Conservation (phyloP, 2,329 filamentous ascomycete genomes). For the Neofusicoccum umdonicola region DNA sequence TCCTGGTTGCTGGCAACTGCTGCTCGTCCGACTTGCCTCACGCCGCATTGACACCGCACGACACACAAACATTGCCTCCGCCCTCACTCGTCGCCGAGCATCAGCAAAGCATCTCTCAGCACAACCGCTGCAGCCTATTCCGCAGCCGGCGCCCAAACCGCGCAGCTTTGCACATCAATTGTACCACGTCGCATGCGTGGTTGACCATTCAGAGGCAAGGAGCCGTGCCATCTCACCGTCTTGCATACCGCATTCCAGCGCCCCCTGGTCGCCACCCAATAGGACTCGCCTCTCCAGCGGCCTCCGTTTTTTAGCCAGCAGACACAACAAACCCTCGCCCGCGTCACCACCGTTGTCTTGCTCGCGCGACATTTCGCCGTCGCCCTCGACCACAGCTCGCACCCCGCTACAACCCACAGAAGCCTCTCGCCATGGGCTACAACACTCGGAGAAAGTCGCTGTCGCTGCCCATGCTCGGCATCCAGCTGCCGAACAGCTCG, state of each 20-base stretch:
- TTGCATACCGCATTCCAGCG: conserved; percentile 14
- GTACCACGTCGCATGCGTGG: conserved; percentile 9
- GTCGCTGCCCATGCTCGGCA: conserved; percentile 87
- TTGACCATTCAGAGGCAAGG: conserved; percentile 16
- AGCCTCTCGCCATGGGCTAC: conserved; percentile 68
- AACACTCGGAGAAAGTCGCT: conserved; percentile 96
- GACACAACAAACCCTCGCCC: conserved; percentile 14
- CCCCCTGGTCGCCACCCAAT: conserved; percentile 18
- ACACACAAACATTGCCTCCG: neutral
- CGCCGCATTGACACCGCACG: conserved; percentile 13
- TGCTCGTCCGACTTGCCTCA: conserved; percentile 1
- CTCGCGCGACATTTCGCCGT: conserved; percentile 28
- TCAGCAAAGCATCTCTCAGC: conserved; percentile 3
- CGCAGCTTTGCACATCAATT: neutral
- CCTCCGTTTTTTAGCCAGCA: conserved; percentile 10
- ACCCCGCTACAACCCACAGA: conserved; percentile 13
- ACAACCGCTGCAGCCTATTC: conserved; percentile 14
- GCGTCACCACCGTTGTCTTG: neutral
- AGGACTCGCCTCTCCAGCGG: conserved; percentile 13
- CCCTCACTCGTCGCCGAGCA: neutral
- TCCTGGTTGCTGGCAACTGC: conserved; percentile 11
- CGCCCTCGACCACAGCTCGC: conserved; percentile 24
- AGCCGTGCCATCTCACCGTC: conserved; percentile 15
- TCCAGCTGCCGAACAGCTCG: conserved; percentile 68
- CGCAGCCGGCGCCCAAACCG: neutral